Evolutionary conservation across 2,329 filamentous ascomycete genomes (phyloP), one percentile per base, ranked within the genome.

Genomic region (Colletotrichum shisoi): DNA sequence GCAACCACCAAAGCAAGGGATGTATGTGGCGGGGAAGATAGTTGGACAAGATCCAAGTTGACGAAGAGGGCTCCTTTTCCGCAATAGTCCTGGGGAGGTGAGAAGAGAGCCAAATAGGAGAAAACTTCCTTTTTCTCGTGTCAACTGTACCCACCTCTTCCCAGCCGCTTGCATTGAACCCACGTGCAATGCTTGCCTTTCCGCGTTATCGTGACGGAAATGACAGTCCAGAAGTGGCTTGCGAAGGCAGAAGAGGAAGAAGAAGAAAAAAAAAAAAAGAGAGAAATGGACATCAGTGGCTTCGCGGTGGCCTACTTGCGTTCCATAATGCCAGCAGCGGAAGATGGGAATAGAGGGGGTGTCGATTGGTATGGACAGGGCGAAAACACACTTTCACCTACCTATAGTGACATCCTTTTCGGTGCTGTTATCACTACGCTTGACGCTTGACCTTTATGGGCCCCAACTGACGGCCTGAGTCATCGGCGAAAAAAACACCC

Each of bases 321-420:
- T 21, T 34, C 42, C 24, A 34, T 42, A 7, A 52, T 17, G 11
- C 8, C 15, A n/a, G 17, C 13, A 12, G 21, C n/a, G 37, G 34
- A 37, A 17, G 53, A 9, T 37, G 34, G 24, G 54, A 31, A 49
- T 27, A 44, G 52, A 39, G 21, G 61, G 54, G 57, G 54, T 63
- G 61, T 39, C 64, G 61, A 64, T 67, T 67, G 64, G 61, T 49
- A 59, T 56, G 54, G 53, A 37, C 48, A 67, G 61, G 64, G 49
- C 54, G 49, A 51, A 27, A 27, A 45, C 46, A n/a, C 24, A n/a
- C 44, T 54, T 4, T 51, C 53, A 46, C 24, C 15, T 39, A 46
- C 24, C 15, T 39, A 46, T 51, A 44, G 62, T 65, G 51, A 48
- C 62, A 68, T 65, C 44, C 66, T 40, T 27, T 42, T 12, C 17